These are phyloP conservation scores for Termitomyces eurrhizus DNA, from an alignment of 768 basidiomycete species.

Conservation along the genomic window DNA sequence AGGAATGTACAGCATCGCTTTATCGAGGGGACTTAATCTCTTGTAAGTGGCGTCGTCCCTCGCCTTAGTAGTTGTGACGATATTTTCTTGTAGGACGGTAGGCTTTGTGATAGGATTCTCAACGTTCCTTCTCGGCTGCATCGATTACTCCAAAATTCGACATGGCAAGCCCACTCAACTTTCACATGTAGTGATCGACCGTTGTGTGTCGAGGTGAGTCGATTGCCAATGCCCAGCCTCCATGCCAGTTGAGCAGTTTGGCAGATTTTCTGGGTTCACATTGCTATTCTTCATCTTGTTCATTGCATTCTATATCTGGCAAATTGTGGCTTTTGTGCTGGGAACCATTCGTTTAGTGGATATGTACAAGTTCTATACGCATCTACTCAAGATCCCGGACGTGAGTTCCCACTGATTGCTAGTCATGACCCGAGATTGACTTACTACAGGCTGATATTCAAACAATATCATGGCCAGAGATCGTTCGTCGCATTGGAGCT, in stretches of 20 bases:
- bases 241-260: slow-evolving; percentile 2
- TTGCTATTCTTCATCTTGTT: slow-evolving; percentile 83
- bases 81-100: slow-evolving; percentile 64
- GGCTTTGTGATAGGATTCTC: slow-evolving; percentile 99
- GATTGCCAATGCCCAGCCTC: not conserved
- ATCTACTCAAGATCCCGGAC: slow-evolving; percentile 92
- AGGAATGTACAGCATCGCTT: slow-evolving; percentile 92
- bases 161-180: slow-evolving; percentile 64
- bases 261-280: slow-evolving; percentile 81
- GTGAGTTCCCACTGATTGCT: slow-evolving; percentile 38
- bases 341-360: slow-evolving; percentile 78
- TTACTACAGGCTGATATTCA: slow-evolving; percentile 83
- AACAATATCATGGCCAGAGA: slow-evolving; percentile 94
- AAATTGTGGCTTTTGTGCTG: slow-evolving; percentile 74
- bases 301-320: slow-evolving; percentile 85
- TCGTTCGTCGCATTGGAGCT: slow-evolving; percentile 84
- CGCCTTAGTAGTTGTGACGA: slow-evolving; percentile 17
- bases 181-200: slow-evolving; percentile 76
- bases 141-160: slow-evolving; percentile 84
- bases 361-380: slow-evolving; percentile 95
- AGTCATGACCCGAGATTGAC: slow-evolving; percentile 8
- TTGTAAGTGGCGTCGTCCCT: slow-evolving; percentile 56
- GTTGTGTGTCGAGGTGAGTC: slow-evolving; percentile 79
- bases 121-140: slow-evolving; percentile 90
- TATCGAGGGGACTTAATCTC: slow-evolving; percentile 89